Conservation (phyloP, 352 stramenopile genomes). For the Elongisporangium undulatum region DNA sequence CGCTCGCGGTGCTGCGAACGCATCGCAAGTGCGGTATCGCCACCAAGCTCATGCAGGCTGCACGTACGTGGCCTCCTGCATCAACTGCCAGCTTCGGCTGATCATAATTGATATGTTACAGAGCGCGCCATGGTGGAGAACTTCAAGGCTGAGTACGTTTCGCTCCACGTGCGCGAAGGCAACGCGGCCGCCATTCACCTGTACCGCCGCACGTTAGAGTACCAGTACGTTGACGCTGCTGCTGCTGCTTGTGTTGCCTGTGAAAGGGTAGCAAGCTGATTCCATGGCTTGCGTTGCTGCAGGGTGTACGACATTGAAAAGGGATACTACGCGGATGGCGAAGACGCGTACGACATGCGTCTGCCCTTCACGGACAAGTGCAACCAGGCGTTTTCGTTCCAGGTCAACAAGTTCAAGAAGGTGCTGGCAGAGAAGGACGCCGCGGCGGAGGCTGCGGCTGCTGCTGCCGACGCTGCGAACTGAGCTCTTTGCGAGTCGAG, state of each 20-base stretch:
- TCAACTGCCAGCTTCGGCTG: constrained; percentile 1
- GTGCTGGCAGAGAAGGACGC: constrained; percentile 67
- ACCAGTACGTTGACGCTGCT: constrained; percentile 79
- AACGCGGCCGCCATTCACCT: constrained; percentile 98
- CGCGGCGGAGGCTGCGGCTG: constrained; percentile 16
- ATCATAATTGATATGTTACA: constrained; percentile 26
- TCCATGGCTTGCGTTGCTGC: neutral
- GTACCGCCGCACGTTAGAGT: constrained; percentile 97
- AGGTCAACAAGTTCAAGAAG: constrained; percentile 83
- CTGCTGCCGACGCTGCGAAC: constrained; percentile 12
- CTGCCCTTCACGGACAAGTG: constrained; percentile 92
- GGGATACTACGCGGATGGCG: constrained; percentile 99
- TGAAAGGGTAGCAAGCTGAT: neutral
- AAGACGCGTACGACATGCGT: constrained; percentile 99
- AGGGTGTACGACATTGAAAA: constrained; percentile 98
- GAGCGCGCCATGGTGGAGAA: constrained; percentile 95
- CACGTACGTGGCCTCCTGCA: constrained; percentile 41
- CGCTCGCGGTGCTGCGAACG: constrained; percentile 95
- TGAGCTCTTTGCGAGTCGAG: neutral
- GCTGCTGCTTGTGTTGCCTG: neutral
- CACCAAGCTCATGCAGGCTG: constrained; percentile 97
- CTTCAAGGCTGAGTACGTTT: constrained; percentile 98
- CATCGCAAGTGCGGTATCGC: constrained; percentile 97
- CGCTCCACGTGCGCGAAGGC: constrained; percentile 97
- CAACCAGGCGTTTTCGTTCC: constrained; percentile 78